Evolutionary conservation across 1,284 basidiomycete species (phyloP).

Genomic region (Rugosomyces carneus): DNA sequence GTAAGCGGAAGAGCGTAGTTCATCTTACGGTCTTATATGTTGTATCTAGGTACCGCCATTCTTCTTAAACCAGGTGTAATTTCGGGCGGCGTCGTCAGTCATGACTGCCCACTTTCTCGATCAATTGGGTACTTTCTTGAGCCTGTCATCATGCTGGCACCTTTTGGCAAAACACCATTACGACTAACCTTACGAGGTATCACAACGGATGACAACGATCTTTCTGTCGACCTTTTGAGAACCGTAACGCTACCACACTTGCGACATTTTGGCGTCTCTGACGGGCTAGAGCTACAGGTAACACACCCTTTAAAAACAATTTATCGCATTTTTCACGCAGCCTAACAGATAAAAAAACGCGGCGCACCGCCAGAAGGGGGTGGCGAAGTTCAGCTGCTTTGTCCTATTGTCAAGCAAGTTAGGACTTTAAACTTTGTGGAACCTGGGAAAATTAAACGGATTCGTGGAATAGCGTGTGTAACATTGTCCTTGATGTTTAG

Average conservation of each 20-base stretch:
- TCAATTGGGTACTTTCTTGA: conserved; percentile 95
- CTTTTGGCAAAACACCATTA: conserved; percentile 89
- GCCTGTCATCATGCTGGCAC: conserved; percentile 84
- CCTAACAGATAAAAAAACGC: conserved; percentile 79
- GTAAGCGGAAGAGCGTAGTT: conserved; percentile 34
- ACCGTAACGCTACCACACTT: conserved; percentile 93
- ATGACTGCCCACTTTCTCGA: conserved; percentile 85
- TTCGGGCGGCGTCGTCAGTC: conserved; percentile 74
- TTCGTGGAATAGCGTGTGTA: conserved; percentile 90
- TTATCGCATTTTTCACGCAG: conserved; percentile 7
- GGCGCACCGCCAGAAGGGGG: conserved; percentile 91
- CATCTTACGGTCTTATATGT: not conserved
- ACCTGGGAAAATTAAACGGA: conserved; percentile 86
- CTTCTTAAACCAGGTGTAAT: conserved; percentile 92
- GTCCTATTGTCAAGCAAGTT: conserved; percentile 84
- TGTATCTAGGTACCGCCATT: conserved; percentile 74
- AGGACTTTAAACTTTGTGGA: conserved; percentile 92
- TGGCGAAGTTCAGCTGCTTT: conserved; percentile 91
- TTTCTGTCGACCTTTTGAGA: conserved; percentile 86
- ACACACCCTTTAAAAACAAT: conserved; percentile 15
- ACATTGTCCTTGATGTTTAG: not conserved
- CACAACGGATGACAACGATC: conserved; percentile 85
- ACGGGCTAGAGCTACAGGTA: conserved; percentile 82
- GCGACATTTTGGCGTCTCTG: conserved; percentile 83
- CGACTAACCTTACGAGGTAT: conserved; percentile 82